Evolutionary conservation across 495 filamentous ascomycete genomes (phyloP).

Genomic region (Penicillium taxi): DNA sequence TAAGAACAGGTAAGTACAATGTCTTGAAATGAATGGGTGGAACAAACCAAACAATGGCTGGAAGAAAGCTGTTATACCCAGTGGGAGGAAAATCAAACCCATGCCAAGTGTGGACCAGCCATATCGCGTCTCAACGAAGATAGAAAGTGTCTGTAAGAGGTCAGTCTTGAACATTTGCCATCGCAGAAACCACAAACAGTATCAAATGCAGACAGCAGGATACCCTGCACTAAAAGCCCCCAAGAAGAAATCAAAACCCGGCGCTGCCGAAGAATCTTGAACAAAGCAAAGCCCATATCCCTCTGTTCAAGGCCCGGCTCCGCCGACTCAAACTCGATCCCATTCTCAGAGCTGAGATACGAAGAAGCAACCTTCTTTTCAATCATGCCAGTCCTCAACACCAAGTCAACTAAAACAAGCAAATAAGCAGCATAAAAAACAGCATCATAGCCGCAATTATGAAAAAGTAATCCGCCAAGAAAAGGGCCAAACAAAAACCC

Average conservation of each 20-base stretch:
- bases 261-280: conserved; percentile 21
- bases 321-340: neutral
- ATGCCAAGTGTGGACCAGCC: conserved; percentile 60
- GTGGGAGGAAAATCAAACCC: conserved; percentile 63
- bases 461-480: conserved; percentile 55
- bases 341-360: too few relatives aligned
- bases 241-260: conserved; percentile 27
- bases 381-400: conserved; percentile 54
- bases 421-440: conserved; percentile 53
- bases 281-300: conserved; percentile 9
- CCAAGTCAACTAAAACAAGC: conserved; percentile 51
- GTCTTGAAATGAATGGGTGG: neutral
- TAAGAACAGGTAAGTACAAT: neutral
- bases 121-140: conserved; percentile 57
- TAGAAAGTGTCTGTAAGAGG: conserved; percentile 42
- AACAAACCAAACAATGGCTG: conserved; percentile 47
- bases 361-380: conserved; percentile 47
- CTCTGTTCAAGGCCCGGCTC: neutral
- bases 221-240: conserved; percentile 25
- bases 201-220: conserved; percentile 30
- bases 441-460: conserved; percentile 49
- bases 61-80: conserved; percentile 57
- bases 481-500: conserved; percentile 43
- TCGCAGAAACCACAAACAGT: conserved; percentile 7
- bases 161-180: neutral